phyloP scores from a whole-genome alignment of 192 early-diverging fungal species.

The Umbelopsis vinacea region DNA sequence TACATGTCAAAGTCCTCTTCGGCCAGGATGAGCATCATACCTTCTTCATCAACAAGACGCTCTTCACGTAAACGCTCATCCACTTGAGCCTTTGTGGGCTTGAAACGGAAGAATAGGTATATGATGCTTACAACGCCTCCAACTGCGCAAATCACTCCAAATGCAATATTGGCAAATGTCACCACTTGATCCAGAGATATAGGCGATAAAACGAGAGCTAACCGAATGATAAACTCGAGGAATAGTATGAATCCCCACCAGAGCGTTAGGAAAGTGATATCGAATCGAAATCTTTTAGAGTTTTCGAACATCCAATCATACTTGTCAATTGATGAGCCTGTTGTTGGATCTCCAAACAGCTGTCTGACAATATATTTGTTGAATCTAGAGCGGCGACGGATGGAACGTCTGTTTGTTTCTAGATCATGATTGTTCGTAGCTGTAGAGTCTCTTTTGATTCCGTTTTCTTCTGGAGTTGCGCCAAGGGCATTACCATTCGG shows the following conservation, averaged over 20 bases:
- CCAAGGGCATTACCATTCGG: not conserved
- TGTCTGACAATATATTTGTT: not conserved
- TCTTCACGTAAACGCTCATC: not conserved
- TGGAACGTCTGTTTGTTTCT: not conserved
- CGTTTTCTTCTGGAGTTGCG: not conserved
- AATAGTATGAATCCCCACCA: conserved; percentile 19
- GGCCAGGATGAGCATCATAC: conserved; percentile 4
- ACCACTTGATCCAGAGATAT: conserved; percentile 4
- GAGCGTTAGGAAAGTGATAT: conserved; percentile 1
- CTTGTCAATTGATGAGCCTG: not conserved
- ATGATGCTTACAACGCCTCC: not conserved
- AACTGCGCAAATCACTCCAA: conserved; percentile 17
- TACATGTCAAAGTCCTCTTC: not conserved
- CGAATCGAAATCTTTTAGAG: conserved; percentile 2
- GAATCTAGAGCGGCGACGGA: not conserved
- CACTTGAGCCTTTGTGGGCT: not conserved
- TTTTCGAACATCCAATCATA: conserved; percentile 16
- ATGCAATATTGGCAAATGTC: conserved; percentile 12
- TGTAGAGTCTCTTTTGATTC: not conserved
- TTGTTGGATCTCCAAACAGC: conserved; percentile 2
- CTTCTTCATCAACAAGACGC: not conserved
- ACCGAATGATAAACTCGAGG: conserved; percentile 14
- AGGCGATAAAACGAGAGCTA: not conserved
- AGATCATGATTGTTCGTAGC: not conserved
- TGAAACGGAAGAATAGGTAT: conserved; percentile 15